Conservation (phyloP, 768 basidiomycete genomes). For the Fomitopsis pulvina region DNA sequence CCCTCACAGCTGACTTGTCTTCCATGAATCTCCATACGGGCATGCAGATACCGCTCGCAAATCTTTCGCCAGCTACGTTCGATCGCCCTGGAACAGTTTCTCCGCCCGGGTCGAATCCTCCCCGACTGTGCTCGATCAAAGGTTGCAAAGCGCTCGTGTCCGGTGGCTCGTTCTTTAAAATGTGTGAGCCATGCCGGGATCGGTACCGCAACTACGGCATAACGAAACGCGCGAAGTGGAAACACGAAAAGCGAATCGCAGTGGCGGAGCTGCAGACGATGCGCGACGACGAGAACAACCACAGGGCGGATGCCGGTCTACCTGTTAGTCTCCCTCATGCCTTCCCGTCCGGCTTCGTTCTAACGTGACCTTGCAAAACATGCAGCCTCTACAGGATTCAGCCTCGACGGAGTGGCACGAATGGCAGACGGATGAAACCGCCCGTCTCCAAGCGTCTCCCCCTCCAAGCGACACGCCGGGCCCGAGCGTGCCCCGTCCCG, state of each 20-base stretch:
- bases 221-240: constrained; percentile 51
- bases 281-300: constrained; percentile 32
- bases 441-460: not conserved
- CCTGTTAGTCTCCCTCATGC: constrained; percentile 24
- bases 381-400: not conserved
- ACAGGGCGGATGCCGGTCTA: constrained; percentile 29
- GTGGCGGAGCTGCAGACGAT: constrained; percentile 34
- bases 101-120: constrained; percentile 12
- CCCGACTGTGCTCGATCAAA: constrained; percentile 45
- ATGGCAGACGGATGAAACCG: constrained; percentile 23
- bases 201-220: constrained; percentile 46
- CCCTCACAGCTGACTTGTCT: not conserved
- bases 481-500: constrained; percentile 22
- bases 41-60: not conserved
- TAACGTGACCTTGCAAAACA: not conserved
- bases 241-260: constrained; percentile 36
- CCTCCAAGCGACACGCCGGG: not conserved
- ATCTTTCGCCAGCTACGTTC: not conserved
- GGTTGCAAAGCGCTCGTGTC: constrained; percentile 44
- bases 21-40: not conserved
- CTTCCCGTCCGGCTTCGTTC: not conserved
- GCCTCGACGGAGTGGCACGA: constrained; percentile 24
- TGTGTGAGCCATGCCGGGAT: constrained; percentile 32
- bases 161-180: constrained; percentile 26
- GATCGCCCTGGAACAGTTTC: not conserved